Percentiles rank a stretch among this genome's conserved stretches.
These are phyloP conservation scores for Porpolomopsis calyptriformis DNA, from an alignment of 768 basidiomycete species.

Conservation along the genomic window DNA sequence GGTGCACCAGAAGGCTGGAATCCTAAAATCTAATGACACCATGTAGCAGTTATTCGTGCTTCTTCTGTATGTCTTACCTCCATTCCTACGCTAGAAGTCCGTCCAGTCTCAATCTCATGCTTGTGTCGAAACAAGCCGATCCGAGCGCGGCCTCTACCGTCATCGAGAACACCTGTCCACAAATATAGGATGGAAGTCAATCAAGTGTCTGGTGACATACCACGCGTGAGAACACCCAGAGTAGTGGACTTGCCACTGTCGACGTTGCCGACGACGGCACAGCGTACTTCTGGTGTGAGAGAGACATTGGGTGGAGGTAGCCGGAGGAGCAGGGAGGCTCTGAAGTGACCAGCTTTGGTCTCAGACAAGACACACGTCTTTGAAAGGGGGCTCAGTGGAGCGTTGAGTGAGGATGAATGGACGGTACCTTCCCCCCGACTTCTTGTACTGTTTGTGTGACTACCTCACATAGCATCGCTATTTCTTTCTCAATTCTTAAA, in stretches of 20 bases:
- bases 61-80: constrained; percentile 46
- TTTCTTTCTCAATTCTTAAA: constrained; percentile 38
- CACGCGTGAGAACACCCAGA: constrained; percentile 89
- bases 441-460: constrained; percentile 53
- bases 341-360: constrained; percentile 34
- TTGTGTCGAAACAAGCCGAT: constrained; percentile 92
- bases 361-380: constrained; percentile 52
- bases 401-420: background rate
- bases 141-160: constrained; percentile 72
- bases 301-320: constrained; percentile 69
- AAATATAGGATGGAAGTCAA: constrained; percentile 14
- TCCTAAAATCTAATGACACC: constrained; percentile 72
- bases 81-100: constrained; percentile 95
- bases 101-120: constrained; percentile 92
- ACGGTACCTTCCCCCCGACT: constrained; percentile 63
- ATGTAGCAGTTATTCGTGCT: background rate
- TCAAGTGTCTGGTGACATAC: constrained; percentile 26
- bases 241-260: constrained; percentile 93
- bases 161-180: constrained; percentile 56
- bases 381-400: background rate
- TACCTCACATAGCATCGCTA: constrained; percentile 34
- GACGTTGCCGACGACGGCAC: constrained; percentile 93
- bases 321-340: constrained; percentile 54
- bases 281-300: constrained; percentile 82
- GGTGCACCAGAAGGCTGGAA: constrained; percentile 70